Base-by-base conservation (phyloP, 2,329 filamentous ascomycete genomes). In the Xylariales sp. region DNA sequence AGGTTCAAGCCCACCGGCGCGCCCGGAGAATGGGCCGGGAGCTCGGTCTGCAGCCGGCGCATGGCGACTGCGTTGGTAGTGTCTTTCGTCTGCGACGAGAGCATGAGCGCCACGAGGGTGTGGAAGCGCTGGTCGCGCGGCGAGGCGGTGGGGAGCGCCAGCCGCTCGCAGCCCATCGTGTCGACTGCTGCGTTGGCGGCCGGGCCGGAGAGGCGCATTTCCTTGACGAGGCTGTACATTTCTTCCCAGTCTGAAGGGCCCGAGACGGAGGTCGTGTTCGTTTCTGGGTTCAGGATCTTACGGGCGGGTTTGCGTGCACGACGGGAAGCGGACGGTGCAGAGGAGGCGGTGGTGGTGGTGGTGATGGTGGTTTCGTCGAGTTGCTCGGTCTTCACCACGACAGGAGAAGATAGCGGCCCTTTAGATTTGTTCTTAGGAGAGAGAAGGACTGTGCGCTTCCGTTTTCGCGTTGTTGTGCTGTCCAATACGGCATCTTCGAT, bases 61-160 rank as follows among this genome's bases (percentile, higher is more conserved):
- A 96, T 95, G 5, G 85, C 88, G 11, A 80, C 84, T 0, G 88
- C 86, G 18, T 86, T 95, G 43, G 91, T 86, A 1, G 88, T 93
- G 63, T 96, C 90, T 60, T 95, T 95, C 8, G 90, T 96, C 68
- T 96, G 90, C 37, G 84, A 88, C 25, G 85, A 91, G 24, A 96
- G 75, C 90, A 96, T 95, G 47, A 96, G 71, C 11, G 89, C 80
- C 28, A 95, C 74, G 21, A 96, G 76, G 3, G 88, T 95, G 56
- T 96, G 90, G 54, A 94, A 90, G 5, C 90, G 78, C 58, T 81
- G 80, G 56, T 78, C 76, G 44, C 65, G 69, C 19, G 69, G 59
- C 43, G 65, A 71, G 9, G 74, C 71, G 2, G 53, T 62, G 12
- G 65, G 60, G 35, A 73, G 66, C 3, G 86, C 86, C 8, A 93